Evolutionary conservation across 345 rosid genomes (phyloP), one percentile per base, ranked within the genome.

Genomic region (Carallia brachiata): DNA sequence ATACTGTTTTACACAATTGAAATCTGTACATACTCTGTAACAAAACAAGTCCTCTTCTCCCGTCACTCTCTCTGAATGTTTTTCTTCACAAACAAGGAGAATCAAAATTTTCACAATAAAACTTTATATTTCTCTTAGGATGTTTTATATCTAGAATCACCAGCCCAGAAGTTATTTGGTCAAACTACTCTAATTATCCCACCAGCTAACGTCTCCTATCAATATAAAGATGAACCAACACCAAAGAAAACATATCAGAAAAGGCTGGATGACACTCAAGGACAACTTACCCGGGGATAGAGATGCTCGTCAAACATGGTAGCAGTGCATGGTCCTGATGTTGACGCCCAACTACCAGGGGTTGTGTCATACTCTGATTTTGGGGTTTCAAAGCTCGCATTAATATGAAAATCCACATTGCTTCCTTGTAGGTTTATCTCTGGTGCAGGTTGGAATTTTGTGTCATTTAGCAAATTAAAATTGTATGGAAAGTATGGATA

Each of bases 321-420:
- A 65, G 79, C 70, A 31, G 85, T 83, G 66, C 85, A 86, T 64
- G 88, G 87, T 34, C 82, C 83, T 44, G 89, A 81, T 44, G 74
- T 75, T 62, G 92, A 83, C 73, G 84, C 86, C 88, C 90, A 90
- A 69, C 86, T 81, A 58, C 75, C 76, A 68, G 78, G 85, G 70
- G 75, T 72, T 6, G 77, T 40, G 70, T 80, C 83, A 65, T 78
- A 80, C 16, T 68, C 90, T 36, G 87, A 78, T 66, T 83, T 80
- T 58, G 83, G 79, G 60, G 84, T 83, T 62, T 86, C 92, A 68
- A 82, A 83, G 83, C 76, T 78, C 70, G 82, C 97, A 74, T 74
- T 82, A 65, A 83, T 62, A 68, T 86, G 86, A 80, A 82, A 87
- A 76, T 88, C 88, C 73, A 73, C 71, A 37, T 78, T 78, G 72